Percentiles rank a stretch among this genome's conserved stretches.
phyloP scores from a whole-genome alignment of 2,329 filamentous ascomycete genomes.

The Aureobasidium pullulans region DNA sequence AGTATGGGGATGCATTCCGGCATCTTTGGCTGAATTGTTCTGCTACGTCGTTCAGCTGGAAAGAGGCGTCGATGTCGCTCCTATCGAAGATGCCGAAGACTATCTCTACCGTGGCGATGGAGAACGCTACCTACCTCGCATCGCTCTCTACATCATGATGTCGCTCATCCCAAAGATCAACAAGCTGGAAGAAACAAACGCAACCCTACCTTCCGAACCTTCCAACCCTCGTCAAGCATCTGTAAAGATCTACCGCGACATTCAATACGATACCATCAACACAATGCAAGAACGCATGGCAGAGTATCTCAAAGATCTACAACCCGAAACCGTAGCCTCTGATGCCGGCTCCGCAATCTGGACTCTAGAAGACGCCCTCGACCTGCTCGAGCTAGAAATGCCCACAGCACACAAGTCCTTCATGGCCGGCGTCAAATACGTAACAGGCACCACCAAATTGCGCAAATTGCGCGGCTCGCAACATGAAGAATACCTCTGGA shows the following conservation, averaged over 20 bases:
- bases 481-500: conserved; percentile 31
- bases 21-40: conserved; percentile 28
- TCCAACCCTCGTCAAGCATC: conserved; percentile 33
- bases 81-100: conserved; percentile 21
- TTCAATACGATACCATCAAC: conserved; percentile 30
- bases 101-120: conserved; percentile 23
- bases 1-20: conserved; percentile 21
- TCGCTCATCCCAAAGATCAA: conserved; percentile 28
- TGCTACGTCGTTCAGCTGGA: conserved; percentile 29
- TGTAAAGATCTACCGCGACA: conserved; percentile 36
- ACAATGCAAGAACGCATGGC: conserved; percentile 23
- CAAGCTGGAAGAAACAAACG: conserved; percentile 23
- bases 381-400: conserved; percentile 44
- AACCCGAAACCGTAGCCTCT: neutral
- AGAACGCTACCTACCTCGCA: conserved; percentile 25
- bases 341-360: conserved; percentile 17
- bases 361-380: conserved; percentile 24
- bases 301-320: conserved; percentile 16
- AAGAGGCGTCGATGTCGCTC: conserved; percentile 24
- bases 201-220: conserved; percentile 21
- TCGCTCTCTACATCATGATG: conserved; percentile 28
- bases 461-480: conserved; percentile 25
- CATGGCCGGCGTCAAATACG: conserved; percentile 26
- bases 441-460: conserved; percentile 24
- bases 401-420: conserved; percentile 20